Conservation (phyloP, 78 protist genomes). For the Polysphondylium violaceum region DNA sequence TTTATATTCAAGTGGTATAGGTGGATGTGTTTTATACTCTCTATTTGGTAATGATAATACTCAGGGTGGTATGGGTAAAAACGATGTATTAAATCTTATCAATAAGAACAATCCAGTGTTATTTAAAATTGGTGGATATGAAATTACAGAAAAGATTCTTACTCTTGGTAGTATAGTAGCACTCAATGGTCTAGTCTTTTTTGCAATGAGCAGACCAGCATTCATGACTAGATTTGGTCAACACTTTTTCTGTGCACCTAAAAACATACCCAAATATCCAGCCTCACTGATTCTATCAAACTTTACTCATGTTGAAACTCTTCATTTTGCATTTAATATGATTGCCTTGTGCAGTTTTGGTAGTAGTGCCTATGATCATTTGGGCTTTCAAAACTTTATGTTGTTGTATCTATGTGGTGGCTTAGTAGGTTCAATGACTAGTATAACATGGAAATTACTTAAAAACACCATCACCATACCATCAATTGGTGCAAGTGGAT, state of each 20-base stretch:
- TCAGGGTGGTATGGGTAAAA: background rate
- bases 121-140: background rate
- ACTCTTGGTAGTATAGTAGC: conserved; percentile 23
- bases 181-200: background rate
- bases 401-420: conserved; percentile 46
- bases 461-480: background rate
- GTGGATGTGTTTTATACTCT: background rate
- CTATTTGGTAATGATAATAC: background rate
- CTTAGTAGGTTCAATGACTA: conserved; percentile 55
- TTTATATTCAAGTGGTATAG: conserved; percentile 12
- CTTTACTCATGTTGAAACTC: conserved; percentile 35
- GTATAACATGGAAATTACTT: conserved; percentile 12
- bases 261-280: conserved; percentile 15
- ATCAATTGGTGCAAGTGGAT: conserved; percentile 64
- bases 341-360: conserved; percentile 43
- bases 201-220: background rate
- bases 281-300: conserved; percentile 25
- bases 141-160: background rate
- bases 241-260: conserved; percentile 29
- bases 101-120: background rate
- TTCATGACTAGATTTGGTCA: background rate
- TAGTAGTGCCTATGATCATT: conserved; percentile 27
- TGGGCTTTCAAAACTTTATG: conserved; percentile 25
- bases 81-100: no score
- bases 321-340: conserved; percentile 58